Percentiles rank a stretch among this genome's conserved stretches.
Conservation (phyloP, 768 basidiomycete genomes). For the Psilocybe cyanescens region DNA sequence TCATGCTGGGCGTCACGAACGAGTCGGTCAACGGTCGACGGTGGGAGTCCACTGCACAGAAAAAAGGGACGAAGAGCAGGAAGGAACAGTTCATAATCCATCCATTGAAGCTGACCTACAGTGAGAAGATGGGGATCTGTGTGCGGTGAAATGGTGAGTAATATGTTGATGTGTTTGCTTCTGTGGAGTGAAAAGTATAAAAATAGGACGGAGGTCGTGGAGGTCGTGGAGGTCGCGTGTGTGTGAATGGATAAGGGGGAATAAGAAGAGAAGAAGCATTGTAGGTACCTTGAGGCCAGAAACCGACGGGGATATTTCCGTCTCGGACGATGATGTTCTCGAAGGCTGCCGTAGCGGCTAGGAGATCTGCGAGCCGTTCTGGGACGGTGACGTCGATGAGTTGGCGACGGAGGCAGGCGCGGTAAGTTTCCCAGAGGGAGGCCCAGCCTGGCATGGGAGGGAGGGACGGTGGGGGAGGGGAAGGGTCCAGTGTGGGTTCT, state of each 20-base stretch:
- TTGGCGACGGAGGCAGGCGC: slow-evolving; percentile 53
- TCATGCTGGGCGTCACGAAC: slow-evolving; percentile 68
- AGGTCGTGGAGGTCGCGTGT: neutral
- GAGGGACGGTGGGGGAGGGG: slow-evolving; percentile 22
- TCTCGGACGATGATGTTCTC: slow-evolving; percentile 58
- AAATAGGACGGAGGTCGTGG: slow-evolving; percentile 4
- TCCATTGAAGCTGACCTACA: slow-evolving; percentile 74
- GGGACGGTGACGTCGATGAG: slow-evolving; percentile 64
- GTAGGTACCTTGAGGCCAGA: slow-evolving; percentile 62
- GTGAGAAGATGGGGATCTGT: slow-evolving; percentile 62
- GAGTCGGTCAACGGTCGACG: slow-evolving; percentile 56
- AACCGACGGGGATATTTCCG: slow-evolving; percentile 69
- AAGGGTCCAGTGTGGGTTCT: slow-evolving; percentile 60
- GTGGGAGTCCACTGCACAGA: slow-evolving; percentile 53
- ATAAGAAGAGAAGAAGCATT: slow-evolving; percentile 10
- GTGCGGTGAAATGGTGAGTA: slow-evolving; percentile 1
- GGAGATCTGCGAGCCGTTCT: slow-evolving; percentile 51
- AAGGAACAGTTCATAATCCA: slow-evolving; percentile 69
- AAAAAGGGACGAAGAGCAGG: slow-evolving; percentile 67
- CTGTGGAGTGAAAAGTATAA: neutral
- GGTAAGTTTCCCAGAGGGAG: slow-evolving; percentile 65
- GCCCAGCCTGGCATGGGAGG: slow-evolving; percentile 53
- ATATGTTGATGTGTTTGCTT: neutral
- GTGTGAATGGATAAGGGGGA: neutral
- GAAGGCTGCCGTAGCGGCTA: slow-evolving; percentile 53